Conservation (phyloP, 805 yeast species). For the Lachancea fermentati region DNA sequence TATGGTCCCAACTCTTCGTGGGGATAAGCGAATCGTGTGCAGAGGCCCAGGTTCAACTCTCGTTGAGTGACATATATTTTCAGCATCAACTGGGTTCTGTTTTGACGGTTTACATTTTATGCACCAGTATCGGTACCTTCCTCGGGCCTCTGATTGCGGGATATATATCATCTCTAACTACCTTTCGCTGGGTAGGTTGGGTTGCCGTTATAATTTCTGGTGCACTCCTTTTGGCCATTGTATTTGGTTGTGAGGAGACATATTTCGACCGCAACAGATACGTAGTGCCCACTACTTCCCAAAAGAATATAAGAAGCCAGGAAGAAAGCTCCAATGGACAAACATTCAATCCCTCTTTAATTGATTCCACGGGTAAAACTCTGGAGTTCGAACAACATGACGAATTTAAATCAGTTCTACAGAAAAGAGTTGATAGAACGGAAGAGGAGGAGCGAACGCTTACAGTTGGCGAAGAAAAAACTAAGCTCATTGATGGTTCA, state of each 20-base stretch:
- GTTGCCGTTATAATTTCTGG: conserved; percentile 60
- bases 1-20: conserved; percentile 74
- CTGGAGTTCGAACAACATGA: not conserved
- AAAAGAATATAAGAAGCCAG: conserved; percentile 5
- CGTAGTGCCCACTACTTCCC: conserved; percentile 27
- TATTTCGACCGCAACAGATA: conserved; percentile 51
- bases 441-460: conserved; percentile 2
- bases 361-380: not conserved
- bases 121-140: conserved; percentile 72
- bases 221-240: conserved; percentile 45
- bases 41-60: conserved; percentile 65
- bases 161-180: conserved; percentile 51
- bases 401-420: not conserved
- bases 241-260: conserved; percentile 68
- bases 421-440: not conserved
- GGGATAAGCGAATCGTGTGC: conserved; percentile 79
- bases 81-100: conserved; percentile 72
- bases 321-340: conserved; percentile 6
- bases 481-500: conserved; percentile 35
- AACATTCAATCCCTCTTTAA: not conserved
- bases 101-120: conserved; percentile 66
- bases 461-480: conserved; percentile 14
- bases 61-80: conserved; percentile 65
- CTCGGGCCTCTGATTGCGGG: conserved; percentile 78
- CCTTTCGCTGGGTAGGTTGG: conserved; percentile 81